phyloP scores from a whole-genome alignment of 176 grass and related monocot species.

The Triticum dicoccoides region DNA sequence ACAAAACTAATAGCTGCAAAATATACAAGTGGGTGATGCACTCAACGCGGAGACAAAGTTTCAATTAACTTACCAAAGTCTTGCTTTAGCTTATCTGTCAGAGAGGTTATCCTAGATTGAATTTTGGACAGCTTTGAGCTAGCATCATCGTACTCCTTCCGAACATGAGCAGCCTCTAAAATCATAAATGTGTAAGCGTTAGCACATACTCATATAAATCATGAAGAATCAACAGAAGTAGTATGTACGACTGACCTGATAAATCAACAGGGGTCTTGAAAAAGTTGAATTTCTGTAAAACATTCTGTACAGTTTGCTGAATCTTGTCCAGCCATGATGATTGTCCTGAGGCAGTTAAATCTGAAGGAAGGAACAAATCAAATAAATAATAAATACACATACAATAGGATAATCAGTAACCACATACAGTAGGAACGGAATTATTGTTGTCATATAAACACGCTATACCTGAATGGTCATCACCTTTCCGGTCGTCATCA shows the following conservation, averaged over 20 bases:
- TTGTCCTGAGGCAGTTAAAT: slow-evolving; percentile 46
- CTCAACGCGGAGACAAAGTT: not conserved
- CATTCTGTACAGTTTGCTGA: slow-evolving; percentile 76
- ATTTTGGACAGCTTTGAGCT: slow-evolving; percentile 91
- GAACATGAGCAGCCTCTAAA: slow-evolving; percentile 76
- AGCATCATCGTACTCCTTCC: slow-evolving; percentile 92
- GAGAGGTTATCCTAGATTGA: slow-evolving; percentile 70
- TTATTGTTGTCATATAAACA: slow-evolving; percentile 17
- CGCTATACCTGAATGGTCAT: slow-evolving; percentile 63
- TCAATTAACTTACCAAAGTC: slow-evolving; percentile 70
- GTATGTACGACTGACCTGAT: slow-evolving; percentile 54
- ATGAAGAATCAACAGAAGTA: slow-evolving; percentile 14
- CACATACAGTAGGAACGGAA: not conserved
- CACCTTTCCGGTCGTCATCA: slow-evolving; percentile 63
- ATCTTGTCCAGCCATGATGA: slow-evolving; percentile 90
- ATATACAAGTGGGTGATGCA: not conserved
- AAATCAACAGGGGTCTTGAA: slow-evolving; percentile 89
- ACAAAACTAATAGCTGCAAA: slow-evolving; percentile 6
- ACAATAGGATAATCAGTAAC: not conserved
- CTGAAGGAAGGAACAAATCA: slow-evolving; percentile 35
- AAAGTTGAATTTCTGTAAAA: slow-evolving; percentile 86
- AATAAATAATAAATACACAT: not conserved
- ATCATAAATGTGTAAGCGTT: slow-evolving; percentile 31
- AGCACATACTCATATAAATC: not conserved
- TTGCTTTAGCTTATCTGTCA: slow-evolving; percentile 76